phyloP scores from a whole-genome alignment of 768 basidiomycete species.

The Hericium erinaceus region DNA sequence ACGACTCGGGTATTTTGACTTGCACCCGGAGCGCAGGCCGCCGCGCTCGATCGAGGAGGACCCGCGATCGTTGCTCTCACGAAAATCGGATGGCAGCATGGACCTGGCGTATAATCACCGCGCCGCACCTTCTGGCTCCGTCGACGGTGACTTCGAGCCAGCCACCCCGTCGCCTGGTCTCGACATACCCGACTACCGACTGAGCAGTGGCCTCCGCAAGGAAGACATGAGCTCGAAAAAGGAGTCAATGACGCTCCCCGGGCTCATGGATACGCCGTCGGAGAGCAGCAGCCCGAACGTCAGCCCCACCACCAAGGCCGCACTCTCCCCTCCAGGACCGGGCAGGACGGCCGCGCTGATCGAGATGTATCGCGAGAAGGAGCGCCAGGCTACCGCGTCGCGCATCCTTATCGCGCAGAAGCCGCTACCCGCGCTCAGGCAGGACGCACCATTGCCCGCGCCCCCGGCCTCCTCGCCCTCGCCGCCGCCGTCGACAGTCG shows the following conservation, averaged over 20 bases:
- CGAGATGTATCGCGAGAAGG: conserved; percentile 79
- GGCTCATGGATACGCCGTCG: background rate
- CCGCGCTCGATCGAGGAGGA: conserved; percentile 19
- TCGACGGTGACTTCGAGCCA: background rate
- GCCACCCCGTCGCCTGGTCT: background rate
- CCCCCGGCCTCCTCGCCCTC: conserved; percentile 16
- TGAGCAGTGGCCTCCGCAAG: background rate
- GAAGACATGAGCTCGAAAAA: background rate
- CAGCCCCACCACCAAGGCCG: background rate
- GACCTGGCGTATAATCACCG: background rate
- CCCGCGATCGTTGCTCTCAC: conserved; percentile 5
- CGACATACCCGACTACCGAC: conserved; percentile 1
- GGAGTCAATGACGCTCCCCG: background rate
- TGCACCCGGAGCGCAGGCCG: conserved; percentile 65
- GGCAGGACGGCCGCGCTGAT: conserved; percentile 67
- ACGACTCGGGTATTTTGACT: conserved; percentile 65
- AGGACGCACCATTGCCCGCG: conserved; percentile 5
- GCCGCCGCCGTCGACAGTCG: conserved; percentile 8
- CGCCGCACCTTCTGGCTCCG: background rate
- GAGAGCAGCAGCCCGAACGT: background rate
- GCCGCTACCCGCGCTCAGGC: conserved; percentile 10
- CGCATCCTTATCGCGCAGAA: conserved; percentile 18
- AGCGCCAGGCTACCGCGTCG: conserved; percentile 25
- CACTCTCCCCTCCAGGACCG: background rate
- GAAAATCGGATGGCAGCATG: conserved; percentile 6